Evolutionary conservation across 495 filamentous ascomycete species (phyloP).

Genomic region (Trichoderma parareesei): DNA sequence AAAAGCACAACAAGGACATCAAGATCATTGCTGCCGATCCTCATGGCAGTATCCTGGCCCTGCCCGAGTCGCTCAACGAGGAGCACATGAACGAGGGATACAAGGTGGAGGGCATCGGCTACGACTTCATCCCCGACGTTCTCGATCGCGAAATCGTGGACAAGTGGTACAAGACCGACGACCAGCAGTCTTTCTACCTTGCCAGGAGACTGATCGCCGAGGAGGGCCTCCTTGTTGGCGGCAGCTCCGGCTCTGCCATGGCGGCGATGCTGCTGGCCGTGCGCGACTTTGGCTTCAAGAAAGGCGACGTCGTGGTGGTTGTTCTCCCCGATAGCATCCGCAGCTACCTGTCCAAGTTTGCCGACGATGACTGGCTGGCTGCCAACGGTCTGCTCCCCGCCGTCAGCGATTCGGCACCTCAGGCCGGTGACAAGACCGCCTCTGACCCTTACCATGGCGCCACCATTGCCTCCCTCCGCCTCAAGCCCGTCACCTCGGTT

Average conservation of each 20-base stretch:
- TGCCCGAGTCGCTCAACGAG: conserved; percentile 69
- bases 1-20: conserved; percentile 74
- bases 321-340: conserved; percentile 91
- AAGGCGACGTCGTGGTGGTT: conserved; percentile 80
- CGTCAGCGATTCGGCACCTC: conserved; percentile 24
- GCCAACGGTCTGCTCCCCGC: conserved; percentile 80
- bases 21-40: conserved; percentile 91
- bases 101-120: conserved; percentile 98
- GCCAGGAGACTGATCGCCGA: conserved; percentile 86
- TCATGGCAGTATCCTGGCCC: conserved; percentile 75
- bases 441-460: conserved; percentile 57
- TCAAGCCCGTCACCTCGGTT: conserved; percentile 89
- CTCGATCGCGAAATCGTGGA: conserved; percentile 76
- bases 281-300: conserved; percentile 63
- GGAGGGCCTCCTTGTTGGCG: conserved; percentile 89
- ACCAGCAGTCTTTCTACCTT: conserved; percentile 82
- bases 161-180: conserved; percentile 96
- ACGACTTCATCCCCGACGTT: conserved; percentile 95
- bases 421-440: conserved; percentile 23
- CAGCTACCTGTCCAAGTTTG: conserved; percentile 97
- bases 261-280: conserved; percentile 73
- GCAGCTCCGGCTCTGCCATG: conserved; percentile 89
- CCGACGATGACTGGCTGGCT: conserved; percentile 96
- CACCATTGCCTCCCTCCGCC: conserved; percentile 69
- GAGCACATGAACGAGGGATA: conserved; percentile 75